Evolutionary conservation across 345 rosid genomes (phyloP).

Genomic region (Murraya paniculata): DNA sequence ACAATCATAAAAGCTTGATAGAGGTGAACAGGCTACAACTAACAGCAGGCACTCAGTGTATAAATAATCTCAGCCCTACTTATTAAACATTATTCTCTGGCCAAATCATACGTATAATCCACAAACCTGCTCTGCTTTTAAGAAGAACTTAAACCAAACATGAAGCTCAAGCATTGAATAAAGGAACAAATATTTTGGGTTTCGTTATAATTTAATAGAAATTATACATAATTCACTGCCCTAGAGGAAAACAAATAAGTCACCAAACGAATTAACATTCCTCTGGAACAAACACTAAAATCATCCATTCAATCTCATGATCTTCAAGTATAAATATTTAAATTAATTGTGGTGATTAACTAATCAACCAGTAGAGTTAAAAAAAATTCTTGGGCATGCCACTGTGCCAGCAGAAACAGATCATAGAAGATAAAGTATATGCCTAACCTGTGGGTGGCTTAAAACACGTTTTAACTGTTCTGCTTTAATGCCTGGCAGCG

Average conservation of each 20-base stretch:
- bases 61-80: not conserved
- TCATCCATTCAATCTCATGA: not conserved
- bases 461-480: conserved; percentile 54
- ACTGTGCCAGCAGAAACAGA: not conserved
- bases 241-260: not conserved
- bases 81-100: not conserved
- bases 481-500: conserved; percentile 45
- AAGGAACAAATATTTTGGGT: not conserved
- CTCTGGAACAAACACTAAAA: not conserved
- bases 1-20: not conserved
- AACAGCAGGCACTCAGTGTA: too few species aligned
- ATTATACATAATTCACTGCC: not conserved
- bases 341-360: not conserved
- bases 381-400: not conserved
- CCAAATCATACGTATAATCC: not conserved
- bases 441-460: conserved; percentile 56
- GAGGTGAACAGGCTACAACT: not conserved
- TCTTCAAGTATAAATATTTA: not conserved
- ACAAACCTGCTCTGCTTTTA: not conserved
- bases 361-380: not conserved
- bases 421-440: not conserved
- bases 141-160: conserved; percentile 1
- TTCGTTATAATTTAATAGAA: not conserved
- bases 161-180: not conserved
- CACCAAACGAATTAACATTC: not conserved